A percentile compares a stretch with the other conserved stretches of the same genome.
These are phyloP conservation scores for Quercus suber DNA, from an alignment of 306 rosid species.

Conservation along the genomic window DNA sequence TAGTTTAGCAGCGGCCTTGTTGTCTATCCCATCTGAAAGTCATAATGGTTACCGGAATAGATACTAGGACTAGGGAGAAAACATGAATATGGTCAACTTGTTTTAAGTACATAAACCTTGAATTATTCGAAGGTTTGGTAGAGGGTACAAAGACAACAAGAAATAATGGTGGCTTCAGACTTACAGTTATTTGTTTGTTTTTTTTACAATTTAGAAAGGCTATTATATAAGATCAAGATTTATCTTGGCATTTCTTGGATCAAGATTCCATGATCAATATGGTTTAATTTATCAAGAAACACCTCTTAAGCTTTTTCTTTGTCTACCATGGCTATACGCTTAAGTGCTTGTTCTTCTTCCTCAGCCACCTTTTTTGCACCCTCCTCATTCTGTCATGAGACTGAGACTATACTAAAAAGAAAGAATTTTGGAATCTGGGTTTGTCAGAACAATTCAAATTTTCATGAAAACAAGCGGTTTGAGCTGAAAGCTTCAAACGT, in stretches of 20 bases:
- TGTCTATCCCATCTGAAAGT: neutral
- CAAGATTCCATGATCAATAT: neutral
- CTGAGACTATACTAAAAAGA: neutral
- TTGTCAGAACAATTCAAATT: constrained; percentile 35
- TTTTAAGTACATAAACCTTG: neutral
- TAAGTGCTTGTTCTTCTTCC: constrained; percentile 12
- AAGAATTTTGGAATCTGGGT: constrained; percentile 19
- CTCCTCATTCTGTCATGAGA: neutral
- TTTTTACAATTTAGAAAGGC: neutral
- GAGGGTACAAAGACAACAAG: neutral
- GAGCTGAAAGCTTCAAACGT: constrained; percentile 79
- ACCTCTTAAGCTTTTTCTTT: neutral
- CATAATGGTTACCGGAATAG: neutral
- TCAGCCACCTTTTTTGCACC: neutral
- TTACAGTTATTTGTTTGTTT: neutral
- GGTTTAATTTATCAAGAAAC: neutral
- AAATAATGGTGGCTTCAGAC: neutral
- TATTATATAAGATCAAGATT: neutral
- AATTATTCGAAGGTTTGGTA: neutral
- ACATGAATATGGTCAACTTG: neutral
- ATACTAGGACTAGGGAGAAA: too few relatives aligned
- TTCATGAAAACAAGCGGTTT: constrained; percentile 34
- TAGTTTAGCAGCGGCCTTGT: constrained; percentile 6
- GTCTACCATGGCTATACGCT: constrained; percentile 18
- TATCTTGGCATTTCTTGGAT: neutral